Base-by-base conservation (phyloP, 2,329 filamentous ascomycete species). In the Sarocladiaceae sp. region DNA sequence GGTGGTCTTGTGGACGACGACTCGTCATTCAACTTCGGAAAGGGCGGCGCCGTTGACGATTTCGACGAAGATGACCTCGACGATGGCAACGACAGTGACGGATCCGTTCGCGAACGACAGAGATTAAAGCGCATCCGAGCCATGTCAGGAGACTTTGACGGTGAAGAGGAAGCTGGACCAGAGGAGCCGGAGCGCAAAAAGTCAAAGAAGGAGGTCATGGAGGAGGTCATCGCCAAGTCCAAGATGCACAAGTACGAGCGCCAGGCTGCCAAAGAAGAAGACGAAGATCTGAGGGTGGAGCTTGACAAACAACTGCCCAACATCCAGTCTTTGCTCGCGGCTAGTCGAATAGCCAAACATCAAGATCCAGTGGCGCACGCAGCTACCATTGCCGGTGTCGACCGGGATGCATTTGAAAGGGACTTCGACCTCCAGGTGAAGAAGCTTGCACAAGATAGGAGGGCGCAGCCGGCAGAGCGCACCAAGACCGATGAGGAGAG, bases 191-290 rank as follows among this genome's bases (percentile, higher is more conserved):
- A 93, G 61, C 81, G 87, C 54, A 97, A 96, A 69, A 99, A 97
- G 74, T 86, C 86, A 3, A 97, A 97, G 71, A 88, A 94, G 51
- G 94, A 99, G 69, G 89, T 99, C 48, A 97, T 97, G 90, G 88
- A 96, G 63, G 95, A 99, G 69, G 80, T 99, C 55, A 97, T 99
- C 59, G 90, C 92, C 55, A 99, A 99, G 71, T 97, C 93, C 1
- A 99, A 99, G 66, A 78, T 89, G 56, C 82, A 97, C 78, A 97
- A 96, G 71, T 92, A 93, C 64, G 92, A 97, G 71, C 84, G 94
- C 36, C 94, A 99, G 69, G 86, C 90, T 55, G 83, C 84, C 25
- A 97, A 96, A 64, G 94, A 97, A 55, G 90, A 94, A 48, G 94
- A 99, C 60, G 90, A 95, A 49, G 93, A 96, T 58, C 69, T 97